Evolutionary conservation across 1,139 yeast species (phyloP).

Genomic region (Geotrichum reessii): DNA sequence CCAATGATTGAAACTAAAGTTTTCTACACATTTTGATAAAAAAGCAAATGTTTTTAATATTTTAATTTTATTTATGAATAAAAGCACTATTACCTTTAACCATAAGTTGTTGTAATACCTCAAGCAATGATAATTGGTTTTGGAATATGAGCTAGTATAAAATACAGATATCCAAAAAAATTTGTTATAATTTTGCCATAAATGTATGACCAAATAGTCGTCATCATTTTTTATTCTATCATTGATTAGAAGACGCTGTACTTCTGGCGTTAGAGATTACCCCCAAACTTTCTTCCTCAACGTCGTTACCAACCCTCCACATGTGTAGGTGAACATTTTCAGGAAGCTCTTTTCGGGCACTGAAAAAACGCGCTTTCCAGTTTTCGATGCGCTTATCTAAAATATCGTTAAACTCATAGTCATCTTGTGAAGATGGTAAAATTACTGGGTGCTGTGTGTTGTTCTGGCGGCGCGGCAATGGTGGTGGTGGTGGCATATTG

Average conservation of each 20-base stretch:
- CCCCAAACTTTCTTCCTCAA: conserved; percentile 26
- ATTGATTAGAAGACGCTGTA: not conserved
- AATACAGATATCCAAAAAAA: too few relatives aligned
- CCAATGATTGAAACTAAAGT: too few relatives aligned
- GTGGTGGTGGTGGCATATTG: conserved; percentile 25
- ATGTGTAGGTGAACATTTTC: conserved; percentile 29
- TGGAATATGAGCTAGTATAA: too few relatives aligned
- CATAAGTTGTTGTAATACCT: too few relatives aligned
- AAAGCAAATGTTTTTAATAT: too few relatives aligned
- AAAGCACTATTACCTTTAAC: too few relatives aligned
- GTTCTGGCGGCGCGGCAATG: conserved; percentile 27
- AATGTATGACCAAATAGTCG: too few relatives aligned
- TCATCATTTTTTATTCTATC: too few relatives aligned
- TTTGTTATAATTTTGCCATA: too few relatives aligned
- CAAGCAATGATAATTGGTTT: too few relatives aligned
- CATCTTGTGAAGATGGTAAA: conserved; percentile 22
- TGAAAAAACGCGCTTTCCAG: conserved; percentile 41
- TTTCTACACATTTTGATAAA: too few relatives aligned
- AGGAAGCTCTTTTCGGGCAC: conserved; percentile 36
- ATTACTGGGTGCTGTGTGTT: not conserved
- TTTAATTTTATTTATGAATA: too few relatives aligned
- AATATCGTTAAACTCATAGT: conserved; percentile 22
- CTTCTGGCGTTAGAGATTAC: not conserved
- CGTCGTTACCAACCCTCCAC: conserved; percentile 37
- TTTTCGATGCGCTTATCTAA: conserved; percentile 39